phyloP scores from a whole-genome alignment of 225 moss, liverwort and hornwort genomes.

The Bryum argenteum region DNA sequence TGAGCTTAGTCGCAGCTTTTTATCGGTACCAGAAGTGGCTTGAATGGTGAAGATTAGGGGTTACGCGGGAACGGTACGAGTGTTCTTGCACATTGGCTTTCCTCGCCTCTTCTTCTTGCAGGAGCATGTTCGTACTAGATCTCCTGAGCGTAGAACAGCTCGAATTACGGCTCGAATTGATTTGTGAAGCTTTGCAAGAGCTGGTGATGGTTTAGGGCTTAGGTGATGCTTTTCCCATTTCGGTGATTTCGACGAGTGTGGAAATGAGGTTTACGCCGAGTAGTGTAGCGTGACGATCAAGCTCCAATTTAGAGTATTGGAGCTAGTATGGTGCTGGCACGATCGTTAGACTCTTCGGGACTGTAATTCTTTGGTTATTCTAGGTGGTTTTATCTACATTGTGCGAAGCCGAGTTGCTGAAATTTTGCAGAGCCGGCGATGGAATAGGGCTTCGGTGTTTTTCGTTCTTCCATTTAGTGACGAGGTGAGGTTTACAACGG shows the following conservation, averaged over 20 bases:
- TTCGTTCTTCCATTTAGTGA: not conserved
- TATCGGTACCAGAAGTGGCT: not conserved
- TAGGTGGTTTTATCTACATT: too few relatives aligned
- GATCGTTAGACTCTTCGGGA: too few relatives aligned
- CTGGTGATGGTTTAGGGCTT: slow-evolving; percentile 24
- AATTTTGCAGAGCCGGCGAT: not conserved
- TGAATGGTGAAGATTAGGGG: slow-evolving; percentile 2
- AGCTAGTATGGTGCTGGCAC: too few relatives aligned
- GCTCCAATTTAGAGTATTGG: too few relatives aligned
- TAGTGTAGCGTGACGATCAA: too few relatives aligned
- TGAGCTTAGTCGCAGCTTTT: not conserved
- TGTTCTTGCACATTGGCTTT: slow-evolving; percentile 7
- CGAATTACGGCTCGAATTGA: not conserved
- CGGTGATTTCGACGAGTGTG: not conserved
- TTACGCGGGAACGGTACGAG: slow-evolving; percentile 10
- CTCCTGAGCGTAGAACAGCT: not conserved
- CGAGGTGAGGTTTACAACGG: not conserved
- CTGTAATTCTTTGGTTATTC: too few relatives aligned
- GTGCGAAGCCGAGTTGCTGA: too few relatives aligned
- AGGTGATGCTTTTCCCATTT: slow-evolving; percentile 23
- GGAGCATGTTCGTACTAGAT: not conserved
- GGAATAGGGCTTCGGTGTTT: slow-evolving; percentile 22
- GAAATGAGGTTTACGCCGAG: too few relatives aligned
- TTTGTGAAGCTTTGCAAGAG: slow-evolving; percentile 22
- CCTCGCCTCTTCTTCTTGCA: not conserved